Evolutionary conservation across 768 basidiomycete species (phyloP), one percentile per base, ranked within the genome.

Genomic region (Dentipellis sp.): DNA sequence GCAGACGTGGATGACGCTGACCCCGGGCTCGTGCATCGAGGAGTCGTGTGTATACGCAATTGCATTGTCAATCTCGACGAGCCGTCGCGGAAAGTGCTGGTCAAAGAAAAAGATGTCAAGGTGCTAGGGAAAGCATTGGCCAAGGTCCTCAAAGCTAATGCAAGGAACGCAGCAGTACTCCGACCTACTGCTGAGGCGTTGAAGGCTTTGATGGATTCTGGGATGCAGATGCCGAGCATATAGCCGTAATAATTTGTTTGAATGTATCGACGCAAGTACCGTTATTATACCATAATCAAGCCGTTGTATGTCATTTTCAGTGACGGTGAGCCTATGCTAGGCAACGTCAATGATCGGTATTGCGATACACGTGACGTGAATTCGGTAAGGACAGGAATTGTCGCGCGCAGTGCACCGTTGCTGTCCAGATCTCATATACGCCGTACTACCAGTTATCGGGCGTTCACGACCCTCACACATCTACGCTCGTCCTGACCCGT

Each of bases 1-100:
- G 48, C 3, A 17, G 48, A 50, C 69, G 10, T 53, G 56, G 6
- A 63, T 17, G 64, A 72, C 55, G 63, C 69, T 11, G 72, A 87
- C 62, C 73, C 79, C 0, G 88, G 86, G 10, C 76, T 93, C 40
- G 75, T 87, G 10, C 86, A 92, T 66, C 82, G 94, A 23, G 91
- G 84, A 0, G 78, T 88, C 0, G 77, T 91, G n/a, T 88, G 87
- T 64, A 71, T 86, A 21, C 72, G 75, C 38, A 92, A 91, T 64
- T 67, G 94, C 42, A 68, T 74, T 75, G 59, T 72, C 14, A 78
- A 75, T 56, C 68, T 81, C 10, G 64, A 77, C 56, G 62, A 66
- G 23, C 65, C 65, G 6, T 65, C 68, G 19, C 69, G 72, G 42
- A 72, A 73, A 52, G 67, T 68, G 54, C 67, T 89, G n/a, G 71